These are phyloP conservation scores for Cubamyces sp. DNA, from an alignment of 768 basidiomycete genomes.

Conservation along the genomic window DNA sequence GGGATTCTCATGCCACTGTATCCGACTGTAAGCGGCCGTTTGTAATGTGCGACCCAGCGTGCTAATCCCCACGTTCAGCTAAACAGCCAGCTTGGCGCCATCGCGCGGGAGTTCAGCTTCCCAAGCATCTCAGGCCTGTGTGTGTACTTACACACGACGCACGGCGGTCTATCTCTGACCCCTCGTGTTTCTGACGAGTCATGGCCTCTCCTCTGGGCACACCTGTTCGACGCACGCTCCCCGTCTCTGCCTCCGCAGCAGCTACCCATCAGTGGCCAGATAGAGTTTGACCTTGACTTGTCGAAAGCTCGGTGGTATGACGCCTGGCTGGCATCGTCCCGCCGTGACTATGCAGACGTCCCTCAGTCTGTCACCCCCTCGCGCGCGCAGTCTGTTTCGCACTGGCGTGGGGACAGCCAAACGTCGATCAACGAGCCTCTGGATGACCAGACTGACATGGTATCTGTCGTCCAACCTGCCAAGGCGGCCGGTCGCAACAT, in stretches of 20 bases:
- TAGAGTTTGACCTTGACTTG: conserved; percentile 88
- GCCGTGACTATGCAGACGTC: conserved; percentile 47
- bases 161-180: conserved; percentile 56
- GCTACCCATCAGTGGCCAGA: conserved; percentile 70
- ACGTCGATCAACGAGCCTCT: conserved; percentile 49
- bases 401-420: conserved; percentile 59
- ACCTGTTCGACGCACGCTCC: conserved; percentile 52
- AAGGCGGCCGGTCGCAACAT: conserved; percentile 47
- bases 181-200: conserved; percentile 80
- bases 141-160: conserved; percentile 71
- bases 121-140: conserved; percentile 78
- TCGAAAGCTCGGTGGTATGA: conserved; percentile 79
- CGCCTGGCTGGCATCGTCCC: conserved; percentile 61
- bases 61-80: conserved; percentile 48
- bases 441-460: conserved; percentile 39
- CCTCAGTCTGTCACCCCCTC: conserved; percentile 43
- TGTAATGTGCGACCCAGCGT: neutral
- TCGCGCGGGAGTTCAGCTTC: conserved; percentile 82
- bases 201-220: conserved; percentile 74
- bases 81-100: conserved; percentile 74
- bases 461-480: conserved; percentile 34
- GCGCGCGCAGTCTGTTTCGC: conserved; percentile 49
- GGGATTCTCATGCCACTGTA: conserved; percentile 77
- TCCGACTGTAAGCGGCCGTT: conserved; percentile 56
- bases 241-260: conserved; percentile 38